phyloP scores from a whole-genome alignment of 1,284 basidiomycete genomes.

The Cutaneotrichosporon arboriforme region DNA sequence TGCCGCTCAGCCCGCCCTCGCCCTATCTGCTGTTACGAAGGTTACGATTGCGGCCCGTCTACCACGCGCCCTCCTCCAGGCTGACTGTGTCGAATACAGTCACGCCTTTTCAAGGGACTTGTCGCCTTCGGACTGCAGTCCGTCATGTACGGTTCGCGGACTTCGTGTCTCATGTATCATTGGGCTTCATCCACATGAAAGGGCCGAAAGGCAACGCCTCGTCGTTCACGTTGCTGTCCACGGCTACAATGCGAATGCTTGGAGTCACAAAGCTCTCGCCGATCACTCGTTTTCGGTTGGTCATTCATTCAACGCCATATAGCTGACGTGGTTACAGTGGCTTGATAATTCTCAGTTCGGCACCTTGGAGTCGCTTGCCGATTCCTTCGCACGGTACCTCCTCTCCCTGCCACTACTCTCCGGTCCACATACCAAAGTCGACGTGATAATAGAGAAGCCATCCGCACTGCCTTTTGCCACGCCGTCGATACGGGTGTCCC shows the following conservation, averaged over 20 bases:
- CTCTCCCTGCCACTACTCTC: constrained; percentile 22
- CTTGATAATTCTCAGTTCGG: constrained; percentile 55
- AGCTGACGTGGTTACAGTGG: constrained; percentile 37
- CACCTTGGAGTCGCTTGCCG: constrained; percentile 69
- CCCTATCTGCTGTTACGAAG: constrained; percentile 23
- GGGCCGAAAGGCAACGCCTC: constrained; percentile 64
- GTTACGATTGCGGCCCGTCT: constrained; percentile 24
- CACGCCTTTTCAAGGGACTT: background rate
- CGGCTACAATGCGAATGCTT: constrained; percentile 25
- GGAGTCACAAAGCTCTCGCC: constrained; percentile 49
- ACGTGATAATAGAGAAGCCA: constrained; percentile 67
- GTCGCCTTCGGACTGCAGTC: background rate
- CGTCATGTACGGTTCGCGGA: constrained; percentile 47
- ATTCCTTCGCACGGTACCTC: constrained; percentile 55
- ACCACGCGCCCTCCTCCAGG: constrained; percentile 35
- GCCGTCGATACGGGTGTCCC: constrained; percentile 59
- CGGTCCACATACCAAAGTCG: constrained; percentile 27
- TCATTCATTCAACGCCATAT: background rate
- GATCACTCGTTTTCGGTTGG: constrained; percentile 50
- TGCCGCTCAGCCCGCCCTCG: constrained; percentile 20
- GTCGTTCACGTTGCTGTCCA: constrained; percentile 56
- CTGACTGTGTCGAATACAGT: constrained; percentile 23
- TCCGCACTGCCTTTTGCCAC: constrained; percentile 68
- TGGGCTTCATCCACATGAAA: constrained; percentile 68
- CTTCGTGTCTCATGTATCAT: constrained; percentile 58